Percentiles rank a stretch among this genome's conserved stretches.
Conservation (phyloP, 805 yeast species). For the Helenozyma rhizophorensis region DNA sequence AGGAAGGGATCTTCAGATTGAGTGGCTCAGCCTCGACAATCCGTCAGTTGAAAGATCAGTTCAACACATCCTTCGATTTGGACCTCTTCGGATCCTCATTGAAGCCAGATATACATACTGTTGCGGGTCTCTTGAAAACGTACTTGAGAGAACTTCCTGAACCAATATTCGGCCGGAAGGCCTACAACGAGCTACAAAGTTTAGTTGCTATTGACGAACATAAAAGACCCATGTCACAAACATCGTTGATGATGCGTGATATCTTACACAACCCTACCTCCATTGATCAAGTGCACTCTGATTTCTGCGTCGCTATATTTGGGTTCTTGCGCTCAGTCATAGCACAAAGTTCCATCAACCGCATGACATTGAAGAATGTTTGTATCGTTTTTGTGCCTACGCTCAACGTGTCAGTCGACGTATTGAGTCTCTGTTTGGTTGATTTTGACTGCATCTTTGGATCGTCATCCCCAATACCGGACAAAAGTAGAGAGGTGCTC, state of each 20-base stretch:
- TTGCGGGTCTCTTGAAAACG: constrained; percentile 79
- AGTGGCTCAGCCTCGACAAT: constrained; percentile 85
- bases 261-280: constrained; percentile 26
- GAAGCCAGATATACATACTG: constrained; percentile 74
- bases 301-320: constrained; percentile 62
- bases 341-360: constrained; percentile 56
- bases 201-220: constrained; percentile 12
- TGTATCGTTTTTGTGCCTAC: constrained; percentile 84
- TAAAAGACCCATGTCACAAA: constrained; percentile 14
- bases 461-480: constrained; percentile 39
- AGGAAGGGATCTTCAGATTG: constrained; percentile 87
- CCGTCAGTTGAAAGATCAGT: constrained; percentile 60
- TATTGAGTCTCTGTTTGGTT: constrained; percentile 54
- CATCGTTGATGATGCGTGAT: constrained; percentile 28
- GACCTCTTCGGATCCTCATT: constrained; percentile 49
- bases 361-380: constrained; percentile 78
- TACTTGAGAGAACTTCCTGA: constrained; percentile 75
- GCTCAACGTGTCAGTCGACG: constrained; percentile 58
- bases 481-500: constrained; percentile 42
- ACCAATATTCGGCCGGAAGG: constrained; percentile 58
- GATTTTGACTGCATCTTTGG: constrained; percentile 64
- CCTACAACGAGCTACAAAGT: constrained; percentile 23
- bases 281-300: constrained; percentile 53
- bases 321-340: constrained; percentile 63
- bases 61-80: constrained; percentile 64